Evolutionary conservation across 148 eudicot genomes (phyloP), one percentile per base, ranked within the genome.

Genomic region (Rhododendron mucronatum): DNA sequence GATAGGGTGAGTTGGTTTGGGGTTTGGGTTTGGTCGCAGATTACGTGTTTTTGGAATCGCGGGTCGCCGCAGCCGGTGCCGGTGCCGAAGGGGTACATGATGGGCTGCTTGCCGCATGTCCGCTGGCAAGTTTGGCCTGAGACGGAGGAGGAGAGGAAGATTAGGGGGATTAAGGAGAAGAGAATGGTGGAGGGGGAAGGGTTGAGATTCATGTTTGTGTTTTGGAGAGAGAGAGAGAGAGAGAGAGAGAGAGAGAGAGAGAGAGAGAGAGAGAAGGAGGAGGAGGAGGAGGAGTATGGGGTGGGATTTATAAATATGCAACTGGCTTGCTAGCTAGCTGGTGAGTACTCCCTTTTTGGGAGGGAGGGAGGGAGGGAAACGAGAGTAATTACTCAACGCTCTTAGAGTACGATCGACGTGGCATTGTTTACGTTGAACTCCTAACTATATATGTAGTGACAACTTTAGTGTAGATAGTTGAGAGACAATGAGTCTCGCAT

Each of bases 51-150:
- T 18, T 92, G 90, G 91, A 94, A 96, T 23, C 97, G 91, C 2
- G 94, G 96, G 85, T 94, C 97, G 13, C 99, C 99, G 65, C 98
- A 96, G 0, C 97, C 98, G 0, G 91, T 90, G 48, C 93, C 91
- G 12, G 92, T 91, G 26, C 99, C 98, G 14, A 96, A 94, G 16
- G 99, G 99, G 90, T 94, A 96, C 47, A 89, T 92, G 85, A 96
- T 89, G 41, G 91, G 94, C 82, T 92, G 88, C 30, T 83, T 87
- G 71, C 98, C 97, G 30, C 99, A 96, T 48, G 88, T 85, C 82
- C 89, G 92, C 28, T 88, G 93, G 86, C 99, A 96, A 53, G 95
- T 82, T 88, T 96, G 98, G 89, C 94, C 89, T 53, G 88, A 83
- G 90, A 67, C 83, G 4, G 83, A 78, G 53, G 92, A 88, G 45